phyloP scores from a whole-genome alignment of 2,329 filamentous ascomycete species.

The Fusarium buxicola region DNA sequence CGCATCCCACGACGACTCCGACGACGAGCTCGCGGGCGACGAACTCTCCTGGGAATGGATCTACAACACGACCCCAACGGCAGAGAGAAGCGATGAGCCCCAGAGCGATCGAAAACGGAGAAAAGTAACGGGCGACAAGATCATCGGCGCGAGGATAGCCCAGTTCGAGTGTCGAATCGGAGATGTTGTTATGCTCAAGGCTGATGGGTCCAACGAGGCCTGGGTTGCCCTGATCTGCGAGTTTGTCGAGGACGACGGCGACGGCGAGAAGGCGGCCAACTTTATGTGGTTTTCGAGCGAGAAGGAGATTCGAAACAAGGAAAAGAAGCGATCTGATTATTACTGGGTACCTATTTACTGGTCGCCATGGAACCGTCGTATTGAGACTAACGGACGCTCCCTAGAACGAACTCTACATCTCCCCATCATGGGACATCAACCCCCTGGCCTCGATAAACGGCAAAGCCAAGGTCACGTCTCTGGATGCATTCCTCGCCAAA shows the following conservation, averaged over 20 bases:
- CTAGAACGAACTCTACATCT: conserved; percentile 92
- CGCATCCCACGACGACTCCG: conserved; percentile 72
- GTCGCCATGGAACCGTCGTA: neutral
- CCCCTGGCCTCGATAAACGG: conserved; percentile 90
- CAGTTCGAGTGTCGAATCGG: conserved; percentile 83
- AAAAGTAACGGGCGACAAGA: conserved; percentile 58
- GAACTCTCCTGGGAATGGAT: conserved; percentile 85
- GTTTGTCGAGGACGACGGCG: conserved; percentile 78
- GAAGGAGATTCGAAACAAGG: conserved; percentile 85
- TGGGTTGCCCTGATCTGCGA: conserved; percentile 93
- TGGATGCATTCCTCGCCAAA: conserved; percentile 71
- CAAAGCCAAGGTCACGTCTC: conserved; percentile 83
- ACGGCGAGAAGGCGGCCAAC: conserved; percentile 77
- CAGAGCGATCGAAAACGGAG: conserved; percentile 52
- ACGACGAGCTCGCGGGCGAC: conserved; percentile 83
- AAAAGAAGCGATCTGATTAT: conserved; percentile 84
- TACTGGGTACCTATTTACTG: conserved; percentile 68
- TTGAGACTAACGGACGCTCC: conserved; percentile 7
- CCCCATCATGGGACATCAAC: conserved; percentile 87
- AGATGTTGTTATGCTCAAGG: conserved; percentile 87
- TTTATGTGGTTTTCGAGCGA: conserved; percentile 98
- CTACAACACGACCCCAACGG: conserved; percentile 60
- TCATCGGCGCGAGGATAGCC: conserved; percentile 86
- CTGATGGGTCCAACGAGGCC: conserved; percentile 85
- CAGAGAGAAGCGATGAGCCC: conserved; percentile 41